Base-by-base conservation (phyloP, 2,329 filamentous ascomycete species). In the Didymella segeticola region DNA sequence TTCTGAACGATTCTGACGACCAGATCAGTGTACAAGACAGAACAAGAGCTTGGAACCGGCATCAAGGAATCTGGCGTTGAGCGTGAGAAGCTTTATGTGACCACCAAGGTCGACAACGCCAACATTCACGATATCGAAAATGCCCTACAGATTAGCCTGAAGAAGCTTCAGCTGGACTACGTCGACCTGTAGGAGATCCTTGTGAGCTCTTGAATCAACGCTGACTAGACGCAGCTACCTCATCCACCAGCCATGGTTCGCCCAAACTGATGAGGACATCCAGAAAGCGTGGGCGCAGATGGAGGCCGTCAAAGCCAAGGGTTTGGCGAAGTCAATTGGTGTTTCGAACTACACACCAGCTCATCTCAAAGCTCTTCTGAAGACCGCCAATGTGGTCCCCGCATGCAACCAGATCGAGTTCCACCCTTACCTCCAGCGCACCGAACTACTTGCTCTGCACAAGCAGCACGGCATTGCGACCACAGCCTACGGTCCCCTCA, bases 351-450 rank as follows among this genome's bases (percentile, higher is more conserved):
- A 81, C 69, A 71, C 82, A 5, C 78, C 80, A 20, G 68, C 74
- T 19, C 81, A 88, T 53, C 75, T 88, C 15, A 78, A 84, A 38
- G 78, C 79, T 10, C 79, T 83, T 17, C 73, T 84, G 46, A 79
- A 80, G 47, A 78, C 76, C 0, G 81, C 82, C n/a, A 80, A 75
- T 31, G 78, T 86, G 10, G 74, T 78, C 1, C 87, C 87, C 1
- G 84, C 84, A 2, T 82, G 83, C 62, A 89, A 89, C 74, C 87
- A 89, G 74, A 85, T 89, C 58, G 87, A 89, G 70, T 85, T 85
- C 45, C 86, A 89, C 70, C 86, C 87, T 2, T 88, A 87, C 64
- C 78, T 89, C 10, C 87, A 88, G 68, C 87, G 85, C 67, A 75
- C 76, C 2, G 77, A 82, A 15, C 74, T 90, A 23, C 71, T 87